Base-by-base conservation (phyloP, 2,329 filamentous ascomycete genomes). In the Simplicillium sp. region DNA sequence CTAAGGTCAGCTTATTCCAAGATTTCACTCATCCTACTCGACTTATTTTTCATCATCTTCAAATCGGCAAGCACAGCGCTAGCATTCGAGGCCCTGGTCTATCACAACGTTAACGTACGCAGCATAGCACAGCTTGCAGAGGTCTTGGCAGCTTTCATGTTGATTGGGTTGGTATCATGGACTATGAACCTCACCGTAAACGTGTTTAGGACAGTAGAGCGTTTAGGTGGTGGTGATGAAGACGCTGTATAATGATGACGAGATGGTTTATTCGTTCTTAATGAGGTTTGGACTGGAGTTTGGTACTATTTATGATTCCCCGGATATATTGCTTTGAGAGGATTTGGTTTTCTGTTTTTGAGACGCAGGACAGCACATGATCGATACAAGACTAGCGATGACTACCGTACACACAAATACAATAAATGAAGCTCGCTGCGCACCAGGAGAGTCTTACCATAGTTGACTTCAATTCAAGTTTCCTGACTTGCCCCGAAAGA, bases 1-100 rank as follows among this genome's bases (percentile, higher is more conserved):
- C 68, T 98, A 45, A 84, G 94, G 34, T 82, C 81, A 7, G 80
- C 87, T 9, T 81, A 81, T 42, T 83, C 87, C 37, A 98, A 98
- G 60, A 84, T 94, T 48, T 80, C 85, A 12, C 77, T 98, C 38
- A 85, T 97, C 45, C 77, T 98, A 41, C 75, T 95, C 43, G 92
- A 98, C 62, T 72, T 98, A 3, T 82, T 96, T 54, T 98, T 98
- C 59, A 95, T 98, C 54, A 89, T 97, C 34, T 95, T 98, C 66
- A 90, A 95, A 60, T 88, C 89, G 4, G 88, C 89, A 39, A 97
- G 95, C 63, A 75, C 94, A 18, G 85, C 87, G 33, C 68, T 98
- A 48, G 89, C 90, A 2, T 95, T 96, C 58, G 84, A 87, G 56
- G 84, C 87, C 8, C 67, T 96, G 40, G 82, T 87, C 58, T 71